Conservation (phyloP, 306 rosid species). For the Quercus parvula region DNA sequence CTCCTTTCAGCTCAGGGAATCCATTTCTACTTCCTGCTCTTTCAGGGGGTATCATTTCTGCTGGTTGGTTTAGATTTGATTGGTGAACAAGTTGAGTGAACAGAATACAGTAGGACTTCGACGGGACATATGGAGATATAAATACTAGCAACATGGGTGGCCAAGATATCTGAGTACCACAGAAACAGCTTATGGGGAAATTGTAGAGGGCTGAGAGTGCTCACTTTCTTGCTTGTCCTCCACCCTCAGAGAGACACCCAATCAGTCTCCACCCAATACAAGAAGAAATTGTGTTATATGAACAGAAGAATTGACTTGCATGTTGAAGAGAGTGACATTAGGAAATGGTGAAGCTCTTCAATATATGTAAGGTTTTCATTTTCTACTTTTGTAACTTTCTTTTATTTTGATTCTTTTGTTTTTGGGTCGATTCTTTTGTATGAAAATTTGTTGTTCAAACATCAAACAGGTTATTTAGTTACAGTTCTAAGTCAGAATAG, state of each 20-base stretch:
- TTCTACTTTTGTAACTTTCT: constrained; percentile 33
- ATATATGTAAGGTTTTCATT: constrained; percentile 26
- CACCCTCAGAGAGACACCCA: constrained; percentile 9
- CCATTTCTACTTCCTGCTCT: constrained; percentile 91
- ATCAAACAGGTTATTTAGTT: constrained; percentile 22
- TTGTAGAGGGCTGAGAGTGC: constrained; percentile 19
- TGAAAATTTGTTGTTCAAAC: constrained; percentile 43
- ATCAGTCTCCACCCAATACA: constrained; percentile 18
- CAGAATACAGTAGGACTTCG: neutral
- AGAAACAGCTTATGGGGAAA: neutral
- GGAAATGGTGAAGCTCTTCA: constrained; percentile 21
- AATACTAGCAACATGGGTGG: constrained; percentile 4
- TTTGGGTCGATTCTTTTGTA: constrained; percentile 68
- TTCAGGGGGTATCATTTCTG: constrained; percentile 86
- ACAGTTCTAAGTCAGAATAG: neutral
- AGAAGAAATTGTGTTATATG: constrained; percentile 10
- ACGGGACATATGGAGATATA: neutral
- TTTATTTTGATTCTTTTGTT: constrained; percentile 33
- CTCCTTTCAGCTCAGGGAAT: constrained; percentile 95
- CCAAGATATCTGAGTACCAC: neutral
- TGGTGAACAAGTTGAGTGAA: constrained; percentile 79
- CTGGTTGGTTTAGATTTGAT: constrained; percentile 87
- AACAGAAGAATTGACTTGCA: constrained; percentile 8
- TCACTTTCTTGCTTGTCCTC: constrained; percentile 8
- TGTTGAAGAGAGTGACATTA: constrained; percentile 8